Conservation (phyloP, 2,329 filamentous ascomycete species). For the Phyllosticta ampelicida region DNA sequence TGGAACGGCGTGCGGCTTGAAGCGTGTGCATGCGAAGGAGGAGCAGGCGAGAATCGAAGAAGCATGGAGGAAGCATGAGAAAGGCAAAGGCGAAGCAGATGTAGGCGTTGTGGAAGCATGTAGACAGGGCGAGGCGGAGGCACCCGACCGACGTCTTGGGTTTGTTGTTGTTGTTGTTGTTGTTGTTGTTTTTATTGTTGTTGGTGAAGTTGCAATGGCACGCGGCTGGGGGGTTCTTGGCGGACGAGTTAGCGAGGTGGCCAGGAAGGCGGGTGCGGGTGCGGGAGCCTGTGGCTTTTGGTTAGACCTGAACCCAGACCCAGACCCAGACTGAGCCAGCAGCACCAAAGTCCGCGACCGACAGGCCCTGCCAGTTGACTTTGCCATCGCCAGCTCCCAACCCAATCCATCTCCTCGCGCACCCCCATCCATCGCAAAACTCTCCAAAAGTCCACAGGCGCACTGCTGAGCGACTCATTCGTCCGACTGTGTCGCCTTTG, state of each 20-base stretch:
- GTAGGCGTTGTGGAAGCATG: too few relatives aligned
- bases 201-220: neutral
- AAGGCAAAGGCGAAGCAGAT: too few relatives aligned
- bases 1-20: too few relatives aligned
- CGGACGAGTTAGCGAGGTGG: neutral
- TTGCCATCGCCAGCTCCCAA: neutral
- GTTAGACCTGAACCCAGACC: neutral
- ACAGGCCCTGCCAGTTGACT: constrained; percentile 1
- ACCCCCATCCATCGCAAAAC: constrained; percentile 9
- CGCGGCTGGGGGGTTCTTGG: neutral
- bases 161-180: neutral
- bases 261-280: neutral
- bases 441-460: neutral
- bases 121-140: too few relatives aligned
- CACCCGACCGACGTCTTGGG: neutral
- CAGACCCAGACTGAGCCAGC: neutral
- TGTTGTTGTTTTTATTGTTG: neutral
- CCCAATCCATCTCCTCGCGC: constrained; percentile 9
- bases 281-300: neutral
- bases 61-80: too few relatives aligned
- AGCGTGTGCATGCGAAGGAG: too few relatives aligned
- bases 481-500: neutral
- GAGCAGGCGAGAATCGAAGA: too few relatives aligned
- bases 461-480: constrained; percentile 1
- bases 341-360: constrained; percentile 7